Conservation (phyloP, 306 rosid genomes). For the Quercus berberidifolia region DNA sequence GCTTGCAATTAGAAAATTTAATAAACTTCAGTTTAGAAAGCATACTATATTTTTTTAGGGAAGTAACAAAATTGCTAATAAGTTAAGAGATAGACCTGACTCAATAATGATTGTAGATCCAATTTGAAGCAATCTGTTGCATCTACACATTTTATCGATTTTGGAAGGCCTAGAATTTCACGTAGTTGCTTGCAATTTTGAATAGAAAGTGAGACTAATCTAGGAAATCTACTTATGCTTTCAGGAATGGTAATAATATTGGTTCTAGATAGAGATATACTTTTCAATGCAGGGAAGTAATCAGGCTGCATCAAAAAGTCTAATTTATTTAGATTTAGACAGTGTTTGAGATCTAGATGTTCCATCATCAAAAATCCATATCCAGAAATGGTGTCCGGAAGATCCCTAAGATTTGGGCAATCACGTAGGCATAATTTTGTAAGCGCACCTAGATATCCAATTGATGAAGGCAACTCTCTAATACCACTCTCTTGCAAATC, state of each 20-base stretch:
- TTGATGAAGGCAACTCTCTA: no score
- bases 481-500: constrained; percentile 14
- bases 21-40: no score
- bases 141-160: constrained; percentile 20
- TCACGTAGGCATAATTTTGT: constrained; percentile 5
- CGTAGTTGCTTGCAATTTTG: constrained; percentile 20
- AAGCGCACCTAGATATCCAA: constrained; percentile 12
- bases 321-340: constrained; percentile 14
- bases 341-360: constrained; percentile 9
- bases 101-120: constrained; percentile 20
- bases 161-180: constrained; percentile 23
- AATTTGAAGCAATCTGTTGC: constrained; percentile 26
- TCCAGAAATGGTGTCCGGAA: constrained; percentile 10
- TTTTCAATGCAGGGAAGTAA: background rate
- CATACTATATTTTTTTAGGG: no score
- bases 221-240: constrained; percentile 17
- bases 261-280: background rate
- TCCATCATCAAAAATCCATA: constrained; percentile 19
- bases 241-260: constrained; percentile 2
- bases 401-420: constrained; percentile 25
- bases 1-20: no score
- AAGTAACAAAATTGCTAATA: no score
- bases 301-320: background rate
- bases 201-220: constrained; percentile 20
- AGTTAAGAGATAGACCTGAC: background rate